Base-by-base conservation (phyloP, 108 stramenopile species). In the Cyclostephanos tholiformis region DNA sequence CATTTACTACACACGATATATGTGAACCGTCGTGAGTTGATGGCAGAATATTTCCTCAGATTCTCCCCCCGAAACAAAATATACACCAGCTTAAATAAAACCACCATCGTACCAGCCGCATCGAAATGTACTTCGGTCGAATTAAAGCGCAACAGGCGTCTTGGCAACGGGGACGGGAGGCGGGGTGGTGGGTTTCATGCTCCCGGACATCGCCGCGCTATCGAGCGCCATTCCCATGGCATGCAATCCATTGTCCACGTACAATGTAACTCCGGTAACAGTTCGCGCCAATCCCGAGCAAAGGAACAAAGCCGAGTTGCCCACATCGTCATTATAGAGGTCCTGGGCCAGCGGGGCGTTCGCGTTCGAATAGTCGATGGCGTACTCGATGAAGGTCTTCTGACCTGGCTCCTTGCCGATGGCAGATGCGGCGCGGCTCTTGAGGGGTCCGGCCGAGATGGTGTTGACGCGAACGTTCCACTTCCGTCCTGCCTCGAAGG, bases 351-450 rank as follows among this genome's bases (percentile, higher is more conserved):
- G 80, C 25, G 98, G 98, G 27, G 98, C 91, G 80, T 99, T 99
- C 30, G 96, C 95, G 56, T 92, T 95, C 72, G 91, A 92, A 79
- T 99, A 99, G 77, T 99, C 98, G 77, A 99, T 97, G 49, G 98
- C 98, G 69, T 94, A 92, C 72, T 99, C 98, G 72, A 98, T 98
- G 86, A 99, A 99, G 48, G 97, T 97, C 89, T 96, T 97, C 60
- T 93, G 88, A 68, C 86, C 96, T 39, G 87, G 90, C 74, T 93
- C 91, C 89, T 87, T 92, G 38, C 92, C 97, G 79, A 97, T 97
- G 74, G 90, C 92, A 36, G 89, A 87, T 14, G 98, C 98, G 43
- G 98, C 98, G 67, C 98, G 89, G 30, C 90, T 92, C 80, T 97
- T 97, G 46, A 99, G 90, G 27, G 98, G 98, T n/a, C 98, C 98